Evolutionary conservation across 176 grass and related monocot species (phyloP).

Genomic region (Echinochloa phyllopogon): DNA sequence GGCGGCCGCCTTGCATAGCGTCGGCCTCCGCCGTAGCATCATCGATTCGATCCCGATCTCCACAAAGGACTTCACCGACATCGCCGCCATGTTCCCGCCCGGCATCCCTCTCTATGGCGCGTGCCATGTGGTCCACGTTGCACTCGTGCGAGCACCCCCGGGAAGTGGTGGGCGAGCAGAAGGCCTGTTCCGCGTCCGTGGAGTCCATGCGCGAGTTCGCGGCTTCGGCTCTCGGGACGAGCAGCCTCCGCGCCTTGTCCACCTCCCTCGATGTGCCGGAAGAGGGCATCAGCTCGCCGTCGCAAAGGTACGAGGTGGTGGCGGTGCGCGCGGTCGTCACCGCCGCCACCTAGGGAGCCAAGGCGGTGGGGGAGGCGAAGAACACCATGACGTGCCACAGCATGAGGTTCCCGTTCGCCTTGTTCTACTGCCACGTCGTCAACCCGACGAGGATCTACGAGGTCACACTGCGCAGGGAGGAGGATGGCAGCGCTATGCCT

Average conservation of each 20-base stretch:
- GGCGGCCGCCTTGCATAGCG: not conserved
- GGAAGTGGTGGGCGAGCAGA: not conserved
- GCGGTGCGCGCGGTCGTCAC: not conserved
- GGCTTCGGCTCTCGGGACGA: not conserved
- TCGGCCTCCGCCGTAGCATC: not conserved
- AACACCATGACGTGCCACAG: not conserved
- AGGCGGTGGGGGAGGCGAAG: not conserved
- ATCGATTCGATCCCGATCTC: conserved; percentile 28
- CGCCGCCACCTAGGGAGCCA: not conserved
- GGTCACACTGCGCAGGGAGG: not conserved
- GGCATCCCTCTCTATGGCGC: not conserved
- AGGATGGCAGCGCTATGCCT: not conserved
- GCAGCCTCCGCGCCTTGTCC: conserved; percentile 1
- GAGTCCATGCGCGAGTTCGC: conserved; percentile 38
- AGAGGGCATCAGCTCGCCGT: not conserved
- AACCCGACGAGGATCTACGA: not conserved
- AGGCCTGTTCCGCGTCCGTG: conserved; percentile 32
- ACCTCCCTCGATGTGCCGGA: not conserved
- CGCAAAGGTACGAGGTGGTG: conserved; percentile 2
- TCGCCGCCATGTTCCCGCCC: not conserved
- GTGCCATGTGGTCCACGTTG: conserved; percentile 9
- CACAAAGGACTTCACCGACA: not conserved
- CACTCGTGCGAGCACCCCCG: conserved; percentile 20
- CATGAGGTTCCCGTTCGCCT: not conserved
- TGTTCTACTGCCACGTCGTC: not conserved